phyloP scores from a whole-genome alignment of 1,284 basidiomycete species.

The Coriolopsis trogii region DNA sequence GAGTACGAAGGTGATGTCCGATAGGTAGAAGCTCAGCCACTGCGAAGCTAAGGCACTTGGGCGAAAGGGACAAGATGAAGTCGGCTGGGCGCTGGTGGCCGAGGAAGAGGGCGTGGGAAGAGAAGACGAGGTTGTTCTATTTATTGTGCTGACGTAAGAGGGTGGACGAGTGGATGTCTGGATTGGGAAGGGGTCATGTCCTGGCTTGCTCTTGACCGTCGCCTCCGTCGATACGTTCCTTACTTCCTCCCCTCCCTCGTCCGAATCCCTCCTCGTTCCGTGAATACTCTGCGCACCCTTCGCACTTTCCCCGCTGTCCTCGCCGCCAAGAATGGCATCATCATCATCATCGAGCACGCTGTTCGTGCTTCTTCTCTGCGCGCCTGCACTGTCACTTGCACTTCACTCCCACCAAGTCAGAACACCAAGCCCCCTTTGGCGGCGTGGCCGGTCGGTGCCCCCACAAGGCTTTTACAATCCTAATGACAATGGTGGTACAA shows the following conservation, averaged over 20 bases:
- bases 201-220: constrained; percentile 4
- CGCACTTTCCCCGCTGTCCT: constrained; percentile 8
- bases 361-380: constrained; percentile 30
- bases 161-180: background rate
- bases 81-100: too few relatives aligned
- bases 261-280: constrained; percentile 4
- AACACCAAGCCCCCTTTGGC: constrained; percentile 26
- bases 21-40: too few relatives aligned
- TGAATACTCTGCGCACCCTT: background rate
- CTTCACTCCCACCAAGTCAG: constrained; percentile 5
- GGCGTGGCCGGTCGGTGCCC: constrained; percentile 29
- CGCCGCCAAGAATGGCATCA: constrained; percentile 33
- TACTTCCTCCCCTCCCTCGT: constrained; percentile 8
- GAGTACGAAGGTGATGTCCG: too few relatives aligned
- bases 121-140: background rate
- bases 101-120: too few relatives aligned
- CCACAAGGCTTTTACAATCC: constrained; percentile 50
- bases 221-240: constrained; percentile 21
- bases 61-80: too few relatives aligned
- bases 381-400: constrained; percentile 25
- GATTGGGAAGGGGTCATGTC: background rate
- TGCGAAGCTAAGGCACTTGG: too few relatives aligned
- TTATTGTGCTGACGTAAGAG: constrained; percentile 1
- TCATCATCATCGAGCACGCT: constrained; percentile 13
- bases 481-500: constrained; percentile 41